Evolutionary conservation across 2,329 filamentous ascomycete species (phyloP), one percentile per base, ranked within the genome.

Genomic region (Aureobasidium vineae): DNA sequence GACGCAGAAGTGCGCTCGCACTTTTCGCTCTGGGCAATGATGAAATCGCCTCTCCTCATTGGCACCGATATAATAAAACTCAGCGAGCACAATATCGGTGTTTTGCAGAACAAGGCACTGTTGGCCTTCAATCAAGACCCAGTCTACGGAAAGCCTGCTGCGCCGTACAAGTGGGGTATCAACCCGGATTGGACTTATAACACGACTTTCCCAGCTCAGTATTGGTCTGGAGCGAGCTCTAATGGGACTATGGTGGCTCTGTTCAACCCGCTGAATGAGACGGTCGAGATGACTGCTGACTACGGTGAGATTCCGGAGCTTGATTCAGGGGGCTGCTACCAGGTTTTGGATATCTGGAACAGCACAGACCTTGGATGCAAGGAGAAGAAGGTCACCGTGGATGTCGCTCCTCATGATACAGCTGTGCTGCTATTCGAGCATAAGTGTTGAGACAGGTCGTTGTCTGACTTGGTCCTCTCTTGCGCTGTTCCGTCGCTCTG

Each of bases 1-100:
- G 68, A 73, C 0, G 73, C 81, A 4, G 83, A 85, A 71, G 82
- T 84, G 57, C 77, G 78, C 23, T 83, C 83, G 8, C 82, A 85
- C 70, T 84, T 85, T 63, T 78, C 80, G 7, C 76, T 84, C 70
- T 84, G 82, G 83, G 78, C 80, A 16, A 80, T 84, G 54, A 75
- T 80, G 67, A 84, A 85, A 70, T 82, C 81, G 1, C 82, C 82
- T 0, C 75, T 85, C 3, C 76, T 78, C 4, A 81, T 84, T n/a
- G 82, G 83, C 0, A 79, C 77, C 1, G 79, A 81, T 65, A 73
- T 83, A 53, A 73, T 73, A 41, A 72, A 72, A 2, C 73, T 83
- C 41, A 75, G 75, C 28, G 72, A 79, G 1, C 71, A 75, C n/a
- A 78, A 57, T 82, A 83, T 69, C 79, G 23, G 23, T 4, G 47